These are phyloP conservation scores for Cochlearia excelsa DNA, from an alignment of 345 rosid genomes.

Conservation along the genomic window DNA sequence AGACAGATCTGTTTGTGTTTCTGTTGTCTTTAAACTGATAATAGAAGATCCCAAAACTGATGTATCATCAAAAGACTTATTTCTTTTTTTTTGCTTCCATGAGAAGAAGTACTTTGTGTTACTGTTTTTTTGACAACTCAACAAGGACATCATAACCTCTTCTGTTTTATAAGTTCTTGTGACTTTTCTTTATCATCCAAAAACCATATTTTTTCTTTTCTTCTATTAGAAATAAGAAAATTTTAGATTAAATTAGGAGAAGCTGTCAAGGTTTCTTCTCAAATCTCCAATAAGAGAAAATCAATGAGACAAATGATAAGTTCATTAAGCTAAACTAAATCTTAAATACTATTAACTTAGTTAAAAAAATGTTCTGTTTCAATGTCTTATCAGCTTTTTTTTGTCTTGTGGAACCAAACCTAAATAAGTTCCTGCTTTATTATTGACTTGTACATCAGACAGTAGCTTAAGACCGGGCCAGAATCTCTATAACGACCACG, in stretches of 20 bases:
- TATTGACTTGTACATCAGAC: conserved; percentile 13
- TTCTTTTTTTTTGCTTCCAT: conserved; percentile 14
- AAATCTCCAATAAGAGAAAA: conserved; percentile 22
- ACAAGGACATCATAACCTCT: neutral
- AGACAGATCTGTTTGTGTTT: conserved; percentile 27
- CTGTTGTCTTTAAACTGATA: conserved; percentile 26
- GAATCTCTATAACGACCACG: conserved; percentile 19
- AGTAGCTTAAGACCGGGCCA: conserved; percentile 14
- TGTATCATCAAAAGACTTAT: conserved; percentile 17
- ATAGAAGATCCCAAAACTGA: conserved; percentile 36
- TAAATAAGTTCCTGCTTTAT: neutral
- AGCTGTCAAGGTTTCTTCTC: conserved; percentile 21
- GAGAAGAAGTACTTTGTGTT: conserved; percentile 10
- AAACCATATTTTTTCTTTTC: too few relatives aligned
- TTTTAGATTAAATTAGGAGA: conserved; percentile 3
- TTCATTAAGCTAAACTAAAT: conserved; percentile 29
- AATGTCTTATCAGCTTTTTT: neutral
- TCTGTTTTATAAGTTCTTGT: too few relatives aligned
- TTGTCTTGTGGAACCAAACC: conserved; percentile 17
- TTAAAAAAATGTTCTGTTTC: conserved; percentile 17
- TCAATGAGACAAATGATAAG: neutral
- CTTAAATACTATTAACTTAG: conserved; percentile 28
- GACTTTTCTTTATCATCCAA: too few relatives aligned
- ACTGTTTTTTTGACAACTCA: conserved; percentile 29
- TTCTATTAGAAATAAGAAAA: too few relatives aligned